Evolutionary conservation across 352 stramenopile species (phyloP).

Genomic region (Pythium volutum): DNA sequence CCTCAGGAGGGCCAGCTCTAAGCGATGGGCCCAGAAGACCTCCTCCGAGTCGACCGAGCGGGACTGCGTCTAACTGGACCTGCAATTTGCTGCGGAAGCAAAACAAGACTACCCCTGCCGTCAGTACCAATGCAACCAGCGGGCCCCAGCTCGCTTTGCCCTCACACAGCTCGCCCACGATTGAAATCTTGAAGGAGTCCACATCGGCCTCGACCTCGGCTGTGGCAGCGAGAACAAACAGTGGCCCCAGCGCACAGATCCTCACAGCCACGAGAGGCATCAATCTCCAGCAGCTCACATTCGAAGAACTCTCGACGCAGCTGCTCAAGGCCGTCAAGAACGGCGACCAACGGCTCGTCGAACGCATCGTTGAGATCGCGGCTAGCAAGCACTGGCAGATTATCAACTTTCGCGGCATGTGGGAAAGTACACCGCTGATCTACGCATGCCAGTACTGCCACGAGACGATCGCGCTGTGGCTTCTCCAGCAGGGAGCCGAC

Average conservation of each 20-base stretch:
- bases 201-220: background rate
- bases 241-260: constrained; percentile 2
- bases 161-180: constrained; percentile 9
- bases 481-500: constrained; percentile 45
- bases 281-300: constrained; percentile 22
- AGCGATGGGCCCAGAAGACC: background rate
- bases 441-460: constrained; percentile 71
- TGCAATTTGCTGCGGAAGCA: constrained; percentile 14
- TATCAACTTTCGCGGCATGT: constrained; percentile 76
- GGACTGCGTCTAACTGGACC: background rate
- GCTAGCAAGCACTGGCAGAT: constrained; percentile 18
- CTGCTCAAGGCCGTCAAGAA: constrained; percentile 70
- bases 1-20: no score
- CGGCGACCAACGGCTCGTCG: constrained; percentile 43
- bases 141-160: background rate
- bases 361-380: constrained; percentile 25
- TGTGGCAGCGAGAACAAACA: background rate
- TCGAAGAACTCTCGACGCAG: constrained; percentile 52
- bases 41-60: background rate
- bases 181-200: constrained; percentile 11
- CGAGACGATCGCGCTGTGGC: constrained; percentile 46
- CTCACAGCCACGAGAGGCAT: constrained; percentile 2
- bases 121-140: background rate
- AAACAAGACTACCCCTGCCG: constrained; percentile 18
- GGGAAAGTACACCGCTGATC: constrained; percentile 80